Evolutionary conservation across 306 rosid species (phyloP), one percentile per base, ranked within the genome.

Genomic region (Abrus pulchellus): DNA sequence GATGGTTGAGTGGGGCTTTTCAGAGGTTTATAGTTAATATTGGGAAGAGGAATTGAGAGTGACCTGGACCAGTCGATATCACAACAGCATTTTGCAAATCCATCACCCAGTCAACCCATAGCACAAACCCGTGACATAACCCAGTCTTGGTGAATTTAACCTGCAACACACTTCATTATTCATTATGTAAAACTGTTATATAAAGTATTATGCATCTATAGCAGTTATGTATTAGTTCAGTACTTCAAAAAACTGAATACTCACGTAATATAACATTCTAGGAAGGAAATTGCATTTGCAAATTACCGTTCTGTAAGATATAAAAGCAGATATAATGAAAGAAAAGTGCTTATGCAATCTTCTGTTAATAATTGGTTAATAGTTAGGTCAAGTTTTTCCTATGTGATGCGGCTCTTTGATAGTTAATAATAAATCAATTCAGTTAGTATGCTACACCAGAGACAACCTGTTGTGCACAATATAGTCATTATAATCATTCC

Each of bases 41-140:
- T 81, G 28, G 2, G 53, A 55, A 82, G 56, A 20, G 52, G 54
- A 68, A 60, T 34, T 43, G 60, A 78, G 78, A 28, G 68, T 38
- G 83, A 94, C 99, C 94, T 91, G 97, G 99, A 70, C 99, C 97
- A 13, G 97, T 94, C 59, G 92, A 89, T 48, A 93, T 41, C 59
- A 90, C 91, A 60, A 84, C 68, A 82, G 88, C 79, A 52, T 83
- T 87, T 80, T 90, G 89, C 53, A 81, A 82, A 91, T 92, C 97
- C 90, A 93, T 89, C 78, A 90, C 90, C 95, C 97, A 94, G 84
- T 93, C 97, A 85, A 94, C 89, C 99, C 99, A 93, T 1, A 94
- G 78, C 14, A 79, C 92, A 76, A 94, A 89, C 56, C 97, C 97
- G 74, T 94, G 97, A 83, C 99, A 94, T 78, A 79, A 77, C 77